Conservation (phyloP, 176 grass and related monocot genomes). For the Coix lacrymajobi region DNA sequence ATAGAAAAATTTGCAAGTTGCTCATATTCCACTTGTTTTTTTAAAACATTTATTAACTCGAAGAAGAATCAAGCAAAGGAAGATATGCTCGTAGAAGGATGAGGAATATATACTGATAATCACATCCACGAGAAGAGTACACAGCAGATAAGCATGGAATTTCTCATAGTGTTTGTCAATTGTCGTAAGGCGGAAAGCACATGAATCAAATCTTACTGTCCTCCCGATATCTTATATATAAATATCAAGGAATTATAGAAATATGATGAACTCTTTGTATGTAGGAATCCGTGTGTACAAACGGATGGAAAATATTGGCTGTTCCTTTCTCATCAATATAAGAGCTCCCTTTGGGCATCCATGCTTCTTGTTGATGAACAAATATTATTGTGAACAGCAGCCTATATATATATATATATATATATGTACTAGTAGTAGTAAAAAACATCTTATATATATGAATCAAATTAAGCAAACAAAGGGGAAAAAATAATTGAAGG, state of each 20-base stretch:
- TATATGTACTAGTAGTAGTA: constrained; percentile 39
- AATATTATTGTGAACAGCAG: constrained; percentile 43
- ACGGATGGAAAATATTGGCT: constrained; percentile 41
- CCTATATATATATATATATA: constrained; percentile 50
- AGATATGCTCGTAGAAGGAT: constrained; percentile 25
- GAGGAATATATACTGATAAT: constrained; percentile 30
- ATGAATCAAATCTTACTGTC: constrained; percentile 30
- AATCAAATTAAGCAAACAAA: constrained; percentile 72
- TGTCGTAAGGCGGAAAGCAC: not conserved
- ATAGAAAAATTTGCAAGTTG: constrained; percentile 25
- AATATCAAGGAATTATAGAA: constrained; percentile 28
- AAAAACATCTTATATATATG: constrained; percentile 50
- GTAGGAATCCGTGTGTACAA: constrained; percentile 45
- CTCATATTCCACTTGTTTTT: constrained; percentile 29
- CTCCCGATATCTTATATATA: not conserved
- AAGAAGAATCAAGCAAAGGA: constrained; percentile 29
- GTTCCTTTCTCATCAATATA: constrained; percentile 49
- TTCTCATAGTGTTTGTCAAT: not conserved
- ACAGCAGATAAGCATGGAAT: constrained; percentile 19
- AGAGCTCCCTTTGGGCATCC: constrained; percentile 77
- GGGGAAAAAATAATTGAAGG: constrained; percentile 70
- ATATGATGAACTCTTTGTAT: constrained; percentile 36
- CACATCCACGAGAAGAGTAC: constrained; percentile 20
- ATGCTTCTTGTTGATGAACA: constrained; percentile 47
- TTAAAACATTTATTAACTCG: not conserved